Evolutionary conservation across 106 monocot species (phyloP).

Genomic region (Narthecium ossifragum): DNA sequence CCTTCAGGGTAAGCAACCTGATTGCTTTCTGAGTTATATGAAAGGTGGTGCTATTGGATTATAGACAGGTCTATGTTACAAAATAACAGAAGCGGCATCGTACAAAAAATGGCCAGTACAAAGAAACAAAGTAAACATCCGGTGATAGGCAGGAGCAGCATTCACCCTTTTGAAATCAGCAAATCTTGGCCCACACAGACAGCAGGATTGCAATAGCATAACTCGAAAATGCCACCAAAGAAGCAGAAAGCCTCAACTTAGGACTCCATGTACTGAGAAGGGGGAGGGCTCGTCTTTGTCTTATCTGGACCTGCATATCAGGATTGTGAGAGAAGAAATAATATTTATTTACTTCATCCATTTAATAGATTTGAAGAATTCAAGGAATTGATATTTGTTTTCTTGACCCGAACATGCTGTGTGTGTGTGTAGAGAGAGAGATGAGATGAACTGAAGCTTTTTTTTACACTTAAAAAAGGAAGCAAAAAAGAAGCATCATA

Average conservation of each 20-base stretch:
- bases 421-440: too few species aligned
- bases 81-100: not conserved
- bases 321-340: too few species aligned
- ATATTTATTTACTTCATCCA: too few species aligned
- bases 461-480: not conserved
- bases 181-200: not conserved
- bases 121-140: not conserved
- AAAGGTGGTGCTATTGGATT: too few species aligned
- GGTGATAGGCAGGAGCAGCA: not conserved
- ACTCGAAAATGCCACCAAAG: not conserved
- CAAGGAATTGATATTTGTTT: too few species aligned
- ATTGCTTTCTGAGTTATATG: too few species aligned
- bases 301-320: conserved; percentile 46
- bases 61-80: not conserved
- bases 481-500: conserved; percentile 14
- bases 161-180: not conserved
- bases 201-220: not conserved
- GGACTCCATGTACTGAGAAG: conserved; percentile 72
- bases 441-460: too few species aligned
- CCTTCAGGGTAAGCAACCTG: too few species aligned
- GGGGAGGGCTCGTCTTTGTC: conserved; percentile 61
- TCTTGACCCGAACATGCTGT: too few species aligned
- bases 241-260: conserved; percentile 5
- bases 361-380: too few species aligned
- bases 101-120: not conserved